These are phyloP conservation scores for Spathaspora sp. DNA, from an alignment of 1,139 yeast species.

Conservation along the genomic window DNA sequence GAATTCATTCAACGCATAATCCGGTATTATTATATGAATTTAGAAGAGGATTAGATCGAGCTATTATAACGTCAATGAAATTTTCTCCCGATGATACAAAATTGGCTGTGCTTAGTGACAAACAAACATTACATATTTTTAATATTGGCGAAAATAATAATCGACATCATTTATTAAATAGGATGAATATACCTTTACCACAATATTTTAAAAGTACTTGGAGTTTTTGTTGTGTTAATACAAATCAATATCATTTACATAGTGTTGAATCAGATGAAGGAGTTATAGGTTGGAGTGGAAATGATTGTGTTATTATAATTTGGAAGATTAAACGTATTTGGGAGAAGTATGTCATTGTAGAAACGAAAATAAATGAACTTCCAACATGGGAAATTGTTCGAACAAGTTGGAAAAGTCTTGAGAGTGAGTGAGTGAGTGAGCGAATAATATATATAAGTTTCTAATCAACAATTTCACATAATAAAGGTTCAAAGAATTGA, in stretches of 20 bases:
- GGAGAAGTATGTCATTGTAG: conserved; percentile 80
- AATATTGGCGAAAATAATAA: conserved; percentile 46
- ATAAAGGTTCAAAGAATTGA: conserved; percentile 36
- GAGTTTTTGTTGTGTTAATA: conserved; percentile 83
- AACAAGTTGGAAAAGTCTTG: conserved; percentile 77
- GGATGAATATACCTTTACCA: conserved; percentile 53
- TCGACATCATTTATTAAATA: conserved; percentile 67
- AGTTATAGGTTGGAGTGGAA: conserved; percentile 76
- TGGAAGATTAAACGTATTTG: conserved; percentile 76
- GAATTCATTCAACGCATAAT: conserved; percentile 75
- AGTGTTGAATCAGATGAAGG: conserved; percentile 52
- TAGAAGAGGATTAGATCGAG: conserved; percentile 85
- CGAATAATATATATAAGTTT: not conserved
- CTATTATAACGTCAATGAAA: conserved; percentile 76
- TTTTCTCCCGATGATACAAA: conserved; percentile 75
- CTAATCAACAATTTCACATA: conserved; percentile 39
- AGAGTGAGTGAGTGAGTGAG: conserved; percentile 12
- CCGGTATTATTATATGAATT: conserved; percentile 63
- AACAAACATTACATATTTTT: conserved; percentile 83
- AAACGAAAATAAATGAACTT: conserved; percentile 18
- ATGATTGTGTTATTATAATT: conserved; percentile 61
- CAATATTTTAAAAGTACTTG: conserved; percentile 82
- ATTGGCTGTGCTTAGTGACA: conserved; percentile 85
- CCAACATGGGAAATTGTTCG: conserved; percentile 59
- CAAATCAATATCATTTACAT: conserved; percentile 43